Evolutionary conservation across 164 flowering plant species (phyloP).

Genomic region (Liriodendron chinense): DNA sequence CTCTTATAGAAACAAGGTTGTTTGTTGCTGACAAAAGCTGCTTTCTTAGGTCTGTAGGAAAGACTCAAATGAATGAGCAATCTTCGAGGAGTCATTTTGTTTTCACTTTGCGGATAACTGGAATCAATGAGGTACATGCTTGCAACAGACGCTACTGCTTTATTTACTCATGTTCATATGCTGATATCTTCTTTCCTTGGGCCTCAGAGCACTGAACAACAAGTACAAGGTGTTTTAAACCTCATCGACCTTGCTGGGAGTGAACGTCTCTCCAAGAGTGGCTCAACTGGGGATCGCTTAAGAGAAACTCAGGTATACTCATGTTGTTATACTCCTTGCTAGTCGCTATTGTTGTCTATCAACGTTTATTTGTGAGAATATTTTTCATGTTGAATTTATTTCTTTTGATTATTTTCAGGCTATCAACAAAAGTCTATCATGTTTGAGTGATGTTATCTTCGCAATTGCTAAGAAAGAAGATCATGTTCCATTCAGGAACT

Average conservation of each 20-base stretch:
- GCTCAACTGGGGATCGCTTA: constrained; percentile 87
- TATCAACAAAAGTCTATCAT: constrained; percentile 86
- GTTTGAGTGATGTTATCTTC: constrained; percentile 85
- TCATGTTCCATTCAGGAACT: constrained; percentile 86
- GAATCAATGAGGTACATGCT: constrained; percentile 70
- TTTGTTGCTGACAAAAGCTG: too few relatives aligned
- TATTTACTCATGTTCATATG: not conserved
- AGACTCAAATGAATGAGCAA: constrained; percentile 94
- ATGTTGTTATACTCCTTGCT: not conserved
- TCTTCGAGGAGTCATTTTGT: constrained; percentile 98
- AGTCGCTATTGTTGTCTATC: not conserved
- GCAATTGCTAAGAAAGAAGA: constrained; percentile 88
- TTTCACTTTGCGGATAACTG: constrained; percentile 79
- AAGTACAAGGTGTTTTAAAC: constrained; percentile 90
- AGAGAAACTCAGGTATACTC: constrained; percentile 82
- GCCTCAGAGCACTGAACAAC: constrained; percentile 82
- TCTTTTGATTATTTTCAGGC: constrained; percentile 42
- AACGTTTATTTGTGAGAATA: not conserved
- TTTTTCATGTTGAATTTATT: not conserved
- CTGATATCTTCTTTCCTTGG: not conserved
- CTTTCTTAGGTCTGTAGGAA: constrained; percentile 74
- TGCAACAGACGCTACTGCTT: not conserved
- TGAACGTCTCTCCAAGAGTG: constrained; percentile 97
- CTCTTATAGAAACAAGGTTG: too few relatives aligned
- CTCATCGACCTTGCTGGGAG: constrained; percentile 99